Percentiles rank a stretch among this genome's conserved stretches.
These are phyloP conservation scores for Diplotaxis tenuifolia DNA, from an alignment of 345 rosid species.

Conservation along the genomic window DNA sequence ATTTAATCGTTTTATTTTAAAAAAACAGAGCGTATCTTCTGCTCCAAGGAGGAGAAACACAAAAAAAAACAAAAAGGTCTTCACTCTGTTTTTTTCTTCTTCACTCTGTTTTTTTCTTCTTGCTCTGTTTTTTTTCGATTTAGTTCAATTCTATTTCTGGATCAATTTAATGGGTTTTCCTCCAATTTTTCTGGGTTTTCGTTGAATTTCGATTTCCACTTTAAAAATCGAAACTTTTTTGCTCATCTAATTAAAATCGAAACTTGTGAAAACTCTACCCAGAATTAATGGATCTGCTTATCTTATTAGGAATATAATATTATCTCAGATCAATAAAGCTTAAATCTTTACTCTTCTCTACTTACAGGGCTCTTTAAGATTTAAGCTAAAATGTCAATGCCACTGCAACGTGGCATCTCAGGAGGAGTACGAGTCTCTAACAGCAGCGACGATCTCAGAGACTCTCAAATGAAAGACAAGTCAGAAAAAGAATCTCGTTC, in stretches of 20 bases:
- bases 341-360: neutral
- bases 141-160: neutral
- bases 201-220: conserved; percentile 25
- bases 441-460: conserved; percentile 61
- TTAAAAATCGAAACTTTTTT: neutral
- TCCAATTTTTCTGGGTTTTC: neutral
- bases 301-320: neutral
- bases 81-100: neutral
- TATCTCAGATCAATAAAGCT: neutral
- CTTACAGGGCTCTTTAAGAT: neutral
- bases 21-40: neutral
- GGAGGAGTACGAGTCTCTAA: conserved; percentile 60
- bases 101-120: neutral
- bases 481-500: conserved; percentile 27
- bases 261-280: neutral
- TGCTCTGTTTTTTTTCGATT: too few relatives aligned
- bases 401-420: conserved; percentile 67
- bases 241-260: neutral
- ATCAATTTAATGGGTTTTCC: neutral
- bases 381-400: conserved; percentile 42
- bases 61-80: neutral
- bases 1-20: neutral
- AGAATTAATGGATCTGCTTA: conserved; percentile 42
- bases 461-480: conserved; percentile 75
- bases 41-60: neutral